A percentile compares a stretch with the other conserved stretches of the same genome.
phyloP scores from a whole-genome alignment of 108 stramenopile genomes.

The Cyclotella cryptica region DNA sequence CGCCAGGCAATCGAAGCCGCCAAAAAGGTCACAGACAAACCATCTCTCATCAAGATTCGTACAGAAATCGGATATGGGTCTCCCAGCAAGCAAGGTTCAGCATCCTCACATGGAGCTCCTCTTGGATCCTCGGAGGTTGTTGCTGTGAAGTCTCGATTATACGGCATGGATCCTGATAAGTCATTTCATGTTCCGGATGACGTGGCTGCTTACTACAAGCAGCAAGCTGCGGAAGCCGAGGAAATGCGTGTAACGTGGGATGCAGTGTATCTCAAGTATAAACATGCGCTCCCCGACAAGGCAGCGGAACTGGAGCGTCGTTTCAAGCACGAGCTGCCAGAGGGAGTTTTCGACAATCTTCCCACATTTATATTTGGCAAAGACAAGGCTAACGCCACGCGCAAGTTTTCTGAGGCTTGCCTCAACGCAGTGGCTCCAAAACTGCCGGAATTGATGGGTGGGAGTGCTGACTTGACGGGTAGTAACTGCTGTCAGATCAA shows the following conservation, averaged over 20 bases:
- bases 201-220: constrained; percentile 69
- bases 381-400: constrained; percentile 91
- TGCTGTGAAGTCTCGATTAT: constrained; percentile 33
- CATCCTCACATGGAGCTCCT: constrained; percentile 92
- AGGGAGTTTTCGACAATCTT: constrained; percentile 80
- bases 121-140: constrained; percentile 85
- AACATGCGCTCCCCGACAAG: constrained; percentile 82
- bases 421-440: constrained; percentile 84
- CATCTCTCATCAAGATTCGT: constrained; percentile 92
- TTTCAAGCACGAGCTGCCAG: constrained; percentile 82
- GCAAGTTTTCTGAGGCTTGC: constrained; percentile 82
- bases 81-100: constrained; percentile 82
- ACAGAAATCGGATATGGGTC: constrained; percentile 95
- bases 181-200: constrained; percentile 69
- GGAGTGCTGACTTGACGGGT: constrained; percentile 97
- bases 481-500: constrained; percentile 92
- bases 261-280: constrained; percentile 73
- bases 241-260: constrained; percentile 73
- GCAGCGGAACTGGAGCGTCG: constrained; percentile 93
- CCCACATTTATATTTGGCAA: constrained; percentile 85
- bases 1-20: constrained; percentile 84
- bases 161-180: constrained; percentile 53
- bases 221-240: constrained; percentile 64
- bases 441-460: constrained; percentile 96
- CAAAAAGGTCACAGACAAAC: constrained; percentile 84